Percentiles rank a stretch among this genome's conserved stretches.
These are phyloP conservation scores for Annona cherimola DNA, from an alignment of 164 flowering plant genomes.

Conservation along the genomic window DNA sequence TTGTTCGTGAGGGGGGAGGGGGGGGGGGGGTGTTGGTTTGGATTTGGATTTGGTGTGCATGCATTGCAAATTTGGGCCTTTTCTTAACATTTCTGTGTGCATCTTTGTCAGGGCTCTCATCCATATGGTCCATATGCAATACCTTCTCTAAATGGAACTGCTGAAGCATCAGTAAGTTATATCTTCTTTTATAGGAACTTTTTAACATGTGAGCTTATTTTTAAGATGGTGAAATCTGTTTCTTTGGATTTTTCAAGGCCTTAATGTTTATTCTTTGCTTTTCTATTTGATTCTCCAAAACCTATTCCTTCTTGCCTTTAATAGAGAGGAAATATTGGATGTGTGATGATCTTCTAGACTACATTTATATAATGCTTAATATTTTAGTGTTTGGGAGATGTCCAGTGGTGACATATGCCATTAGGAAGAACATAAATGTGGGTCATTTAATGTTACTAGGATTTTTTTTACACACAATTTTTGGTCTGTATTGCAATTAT, in stretches of 20 bases:
- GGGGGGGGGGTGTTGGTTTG: not conserved
- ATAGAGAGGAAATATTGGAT: too few relatives aligned
- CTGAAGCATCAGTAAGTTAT: constrained; percentile 27
- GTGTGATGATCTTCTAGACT: not conserved
- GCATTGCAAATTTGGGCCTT: not conserved
- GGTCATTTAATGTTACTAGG: too few relatives aligned
- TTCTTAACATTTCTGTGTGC: not conserved
- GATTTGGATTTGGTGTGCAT: not conserved
- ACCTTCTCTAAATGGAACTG: constrained; percentile 28
- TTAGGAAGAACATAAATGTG: too few relatives aligned
- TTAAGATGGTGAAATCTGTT: not conserved
- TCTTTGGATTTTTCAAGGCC: not conserved
- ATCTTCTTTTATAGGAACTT: not conserved
- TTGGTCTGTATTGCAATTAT: too few relatives aligned
- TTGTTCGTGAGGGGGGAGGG: not conserved
- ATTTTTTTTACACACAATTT: too few relatives aligned
- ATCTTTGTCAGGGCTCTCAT: constrained; percentile 29
- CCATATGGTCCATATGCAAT: constrained; percentile 30
- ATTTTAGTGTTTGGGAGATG: too few relatives aligned
- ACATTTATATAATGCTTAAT: not conserved
- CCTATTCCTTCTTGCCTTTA: not conserved
- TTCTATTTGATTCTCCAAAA: not conserved
- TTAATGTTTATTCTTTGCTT: not conserved
- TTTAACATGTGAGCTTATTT: too few relatives aligned
- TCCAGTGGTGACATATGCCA: too few relatives aligned